A percentile compares a stretch with the other conserved stretches of the same genome.
Evolutionary conservation across 306 rosid species (phyloP).

Genomic region (Dicorynia guianensis): DNA sequence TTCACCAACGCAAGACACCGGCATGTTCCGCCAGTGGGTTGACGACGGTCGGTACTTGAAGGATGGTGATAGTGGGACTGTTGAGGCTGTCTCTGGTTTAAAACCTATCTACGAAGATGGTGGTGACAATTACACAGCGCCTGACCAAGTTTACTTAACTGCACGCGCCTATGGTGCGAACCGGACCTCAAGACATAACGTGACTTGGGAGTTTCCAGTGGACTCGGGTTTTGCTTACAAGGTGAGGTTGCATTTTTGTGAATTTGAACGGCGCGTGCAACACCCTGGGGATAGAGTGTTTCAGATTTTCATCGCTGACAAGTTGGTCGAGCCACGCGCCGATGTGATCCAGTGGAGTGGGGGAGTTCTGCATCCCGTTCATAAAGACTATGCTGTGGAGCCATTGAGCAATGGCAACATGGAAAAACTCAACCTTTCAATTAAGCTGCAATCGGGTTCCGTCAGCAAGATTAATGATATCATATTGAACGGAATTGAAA

Average conservation of each 20-base stretch:
- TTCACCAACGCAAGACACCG: neutral
- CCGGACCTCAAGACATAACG: neutral
- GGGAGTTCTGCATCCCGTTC: neutral
- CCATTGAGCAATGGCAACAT: neutral
- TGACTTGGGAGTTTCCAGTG: neutral
- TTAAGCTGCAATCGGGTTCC: neutral
- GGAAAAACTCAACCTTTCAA: neutral
- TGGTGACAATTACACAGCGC: too few species aligned
- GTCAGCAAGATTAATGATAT: neutral
- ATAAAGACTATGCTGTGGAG: neutral
- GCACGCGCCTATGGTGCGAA: neutral
- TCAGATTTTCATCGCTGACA: neutral
- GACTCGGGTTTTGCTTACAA: neutral
- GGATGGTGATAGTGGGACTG: too few species aligned
- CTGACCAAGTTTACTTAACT: neutral
- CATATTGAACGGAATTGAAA: neutral
- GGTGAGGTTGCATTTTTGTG: conserved; percentile 7
- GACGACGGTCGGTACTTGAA: neutral
- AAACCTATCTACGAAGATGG: neutral
- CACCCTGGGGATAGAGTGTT: neutral
- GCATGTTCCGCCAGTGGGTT: neutral
- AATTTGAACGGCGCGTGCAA: neutral
- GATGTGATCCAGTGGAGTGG: neutral
- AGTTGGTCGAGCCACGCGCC: neutral
- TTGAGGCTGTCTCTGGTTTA: neutral